A percentile compares a stretch with the other conserved stretches of the same genome.
Evolutionary conservation across 2,329 filamentous ascomycete species (phyloP).

Genomic region (Pezicula radicicola): DNA sequence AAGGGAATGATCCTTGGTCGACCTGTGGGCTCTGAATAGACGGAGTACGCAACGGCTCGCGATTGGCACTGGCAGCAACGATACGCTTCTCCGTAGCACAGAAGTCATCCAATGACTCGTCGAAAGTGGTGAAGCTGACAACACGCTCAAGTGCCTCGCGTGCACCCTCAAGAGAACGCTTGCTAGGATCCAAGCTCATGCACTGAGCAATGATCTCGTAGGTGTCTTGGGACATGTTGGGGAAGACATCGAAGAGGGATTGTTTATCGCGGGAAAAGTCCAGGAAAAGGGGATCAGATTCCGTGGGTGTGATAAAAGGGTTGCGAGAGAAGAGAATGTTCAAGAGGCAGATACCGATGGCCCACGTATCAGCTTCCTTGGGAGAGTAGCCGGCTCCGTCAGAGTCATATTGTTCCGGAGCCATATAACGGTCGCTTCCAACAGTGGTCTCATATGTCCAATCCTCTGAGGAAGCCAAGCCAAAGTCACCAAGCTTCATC

Average conservation of each 20-base stretch:
- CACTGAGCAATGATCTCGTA: constrained; percentile 91
- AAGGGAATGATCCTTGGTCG: constrained; percentile 84
- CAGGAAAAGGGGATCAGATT: constrained; percentile 87
- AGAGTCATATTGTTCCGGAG: constrained; percentile 95
- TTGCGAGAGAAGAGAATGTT: constrained; percentile 97
- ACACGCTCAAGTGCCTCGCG: constrained; percentile 76
- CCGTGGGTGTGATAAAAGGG: constrained; percentile 86
- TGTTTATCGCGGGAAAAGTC: constrained; percentile 94
- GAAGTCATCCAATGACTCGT: constrained; percentile 91
- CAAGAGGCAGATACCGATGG: constrained; percentile 91
- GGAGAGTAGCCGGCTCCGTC: constrained; percentile 85
- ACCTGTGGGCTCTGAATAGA: constrained; percentile 86
- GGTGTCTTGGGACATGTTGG: constrained; percentile 97
- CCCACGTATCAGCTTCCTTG: constrained; percentile 93
- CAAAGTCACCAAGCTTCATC: constrained; percentile 97
- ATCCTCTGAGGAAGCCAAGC: constrained; percentile 81
- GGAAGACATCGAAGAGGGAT: constrained; percentile 96
- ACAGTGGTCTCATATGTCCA: constrained; percentile 94
- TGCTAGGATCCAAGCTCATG: constrained; percentile 85
- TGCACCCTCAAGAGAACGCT: constrained; percentile 76
- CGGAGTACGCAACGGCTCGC: constrained; percentile 91
- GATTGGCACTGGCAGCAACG: constrained; percentile 80
- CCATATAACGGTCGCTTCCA: constrained; percentile 98
- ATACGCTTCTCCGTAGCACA: constrained; percentile 77
- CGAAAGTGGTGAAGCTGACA: constrained; percentile 89